Evolutionary conservation across 345 rosid species (phyloP).

Genomic region (Salix udensis): DNA sequence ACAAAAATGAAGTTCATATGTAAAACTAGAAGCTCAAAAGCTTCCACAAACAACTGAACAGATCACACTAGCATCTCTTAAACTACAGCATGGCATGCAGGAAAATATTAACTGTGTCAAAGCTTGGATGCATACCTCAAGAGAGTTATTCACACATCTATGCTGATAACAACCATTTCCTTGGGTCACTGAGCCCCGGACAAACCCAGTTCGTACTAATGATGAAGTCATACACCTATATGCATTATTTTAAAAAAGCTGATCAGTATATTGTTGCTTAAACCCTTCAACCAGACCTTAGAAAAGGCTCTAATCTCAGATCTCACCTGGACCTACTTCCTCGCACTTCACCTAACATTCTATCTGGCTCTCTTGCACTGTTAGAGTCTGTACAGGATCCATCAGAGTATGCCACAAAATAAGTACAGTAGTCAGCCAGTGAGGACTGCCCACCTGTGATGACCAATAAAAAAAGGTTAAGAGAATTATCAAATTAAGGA

Average conservation of each 20-base stretch:
- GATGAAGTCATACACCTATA: slow-evolving; percentile 98
- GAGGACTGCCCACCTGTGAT: slow-evolving; percentile 97
- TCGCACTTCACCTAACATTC: slow-evolving; percentile 97
- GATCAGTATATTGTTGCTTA: slow-evolving; percentile 19
- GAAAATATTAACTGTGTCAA: background rate
- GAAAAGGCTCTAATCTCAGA: slow-evolving; percentile 7
- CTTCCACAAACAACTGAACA: background rate
- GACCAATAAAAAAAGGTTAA: slow-evolving; percentile 13
- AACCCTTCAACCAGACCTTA: background rate
- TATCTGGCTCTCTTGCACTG: slow-evolving; percentile 94
- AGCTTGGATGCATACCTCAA: slow-evolving; percentile 59
- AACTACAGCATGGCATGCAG: background rate
- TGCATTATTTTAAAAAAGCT: slow-evolving; percentile 13
- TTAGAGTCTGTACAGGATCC: slow-evolving; percentile 97
- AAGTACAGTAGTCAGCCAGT: slow-evolving; percentile 94
- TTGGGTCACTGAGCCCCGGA: slow-evolving; percentile 84
- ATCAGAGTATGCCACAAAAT: slow-evolving; percentile 97
- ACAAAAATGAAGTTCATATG: background rate
- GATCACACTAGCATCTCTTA: background rate
- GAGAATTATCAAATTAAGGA: background rate
- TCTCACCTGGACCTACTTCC: slow-evolving; percentile 85
- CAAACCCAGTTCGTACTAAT: slow-evolving; percentile 89
- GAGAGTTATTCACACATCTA: slow-evolving; percentile 67
- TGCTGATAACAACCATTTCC: slow-evolving; percentile 99
- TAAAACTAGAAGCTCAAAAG: background rate